Evolutionary conservation across 768 basidiomycete genomes (phyloP), one percentile per base, ranked within the genome.

Genomic region (Lentinula boryana): DNA sequence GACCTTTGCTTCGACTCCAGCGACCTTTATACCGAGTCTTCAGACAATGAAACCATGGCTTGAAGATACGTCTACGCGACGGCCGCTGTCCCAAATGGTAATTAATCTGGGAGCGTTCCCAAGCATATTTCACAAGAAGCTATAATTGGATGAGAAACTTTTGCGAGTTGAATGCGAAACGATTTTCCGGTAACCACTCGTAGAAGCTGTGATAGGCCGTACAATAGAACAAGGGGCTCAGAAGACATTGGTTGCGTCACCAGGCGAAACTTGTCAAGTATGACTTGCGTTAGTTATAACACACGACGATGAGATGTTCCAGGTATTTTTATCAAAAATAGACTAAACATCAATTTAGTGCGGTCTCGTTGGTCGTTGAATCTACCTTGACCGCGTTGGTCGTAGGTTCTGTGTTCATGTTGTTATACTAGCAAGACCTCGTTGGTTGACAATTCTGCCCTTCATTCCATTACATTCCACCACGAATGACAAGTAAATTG

Each of bases 301-400:
- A 54, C 53, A 54, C 53, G 53, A 54, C 53, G 53, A 54, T 54
- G 53, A 54, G 53, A 54, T 54, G 53, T 18, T 40, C n/a, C 15
- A 54, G 53, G n/a, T 40, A 54, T 54, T 54, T 54, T 54, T 38
- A 38, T 54, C 53, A 5, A 54, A 21, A 21, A n/a, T 13, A 54
- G 53, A 36, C 23, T 33, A 54, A 18, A 38, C 23, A 33, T 54
- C 53, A 54, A 54, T 54, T 54, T 38, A 54, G 21, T 33, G 35
- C 33, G 53, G 53, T 54, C 53, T 21, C 35, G 53, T 54, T 54
- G 53, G 53, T 54, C 35, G 53, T 13, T 32, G 23, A 36, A 21
- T 33, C 18, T 18, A 40, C n/a, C 52, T 38, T 18, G 52, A 54
- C 52, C 10, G 52, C 53, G 53, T 54, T 54, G 53, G 53, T 54